A percentile compares a stretch with the other conserved stretches of the same genome.
phyloP scores from a whole-genome alignment of 306 rosid genomes.

The Trifolium pratense region DNA sequence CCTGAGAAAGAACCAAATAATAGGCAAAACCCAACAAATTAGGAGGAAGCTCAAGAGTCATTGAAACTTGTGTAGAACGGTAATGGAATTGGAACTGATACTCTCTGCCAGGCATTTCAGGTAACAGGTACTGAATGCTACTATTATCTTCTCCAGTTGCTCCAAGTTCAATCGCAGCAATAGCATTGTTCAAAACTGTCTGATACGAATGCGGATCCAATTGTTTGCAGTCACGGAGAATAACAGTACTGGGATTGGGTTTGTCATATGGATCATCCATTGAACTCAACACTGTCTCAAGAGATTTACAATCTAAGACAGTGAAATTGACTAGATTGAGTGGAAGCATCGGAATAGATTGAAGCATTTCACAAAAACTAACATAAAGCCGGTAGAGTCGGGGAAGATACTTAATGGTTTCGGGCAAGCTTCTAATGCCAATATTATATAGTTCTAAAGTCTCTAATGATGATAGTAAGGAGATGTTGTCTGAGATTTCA shows the following conservation, averaged over 20 bases:
- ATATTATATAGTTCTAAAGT: background rate
- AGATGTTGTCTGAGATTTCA: constrained; percentile 28
- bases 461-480: constrained; percentile 4
- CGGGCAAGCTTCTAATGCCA: constrained; percentile 10
- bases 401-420: constrained; percentile 12
- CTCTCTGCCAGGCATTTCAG: background rate
- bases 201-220: background rate
- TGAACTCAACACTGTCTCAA: background rate
- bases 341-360: constrained; percentile 25
- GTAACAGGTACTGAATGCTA: background rate
- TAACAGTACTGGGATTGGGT: background rate
- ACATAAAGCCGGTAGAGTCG: background rate
- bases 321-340: background rate
- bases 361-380: background rate
- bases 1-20: constrained; percentile 23
- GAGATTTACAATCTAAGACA: background rate
- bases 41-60: background rate
- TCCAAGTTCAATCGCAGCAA: background rate
- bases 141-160: background rate
- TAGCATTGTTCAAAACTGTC: background rate
- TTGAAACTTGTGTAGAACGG: background rate
- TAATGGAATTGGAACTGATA: background rate
- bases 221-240: background rate
- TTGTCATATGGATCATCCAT: background rate
- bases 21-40: constrained; percentile 11